Evolutionary conservation across 805 yeast genomes (phyloP).

Genomic region (Saturnispora serradocipensis): DNA sequence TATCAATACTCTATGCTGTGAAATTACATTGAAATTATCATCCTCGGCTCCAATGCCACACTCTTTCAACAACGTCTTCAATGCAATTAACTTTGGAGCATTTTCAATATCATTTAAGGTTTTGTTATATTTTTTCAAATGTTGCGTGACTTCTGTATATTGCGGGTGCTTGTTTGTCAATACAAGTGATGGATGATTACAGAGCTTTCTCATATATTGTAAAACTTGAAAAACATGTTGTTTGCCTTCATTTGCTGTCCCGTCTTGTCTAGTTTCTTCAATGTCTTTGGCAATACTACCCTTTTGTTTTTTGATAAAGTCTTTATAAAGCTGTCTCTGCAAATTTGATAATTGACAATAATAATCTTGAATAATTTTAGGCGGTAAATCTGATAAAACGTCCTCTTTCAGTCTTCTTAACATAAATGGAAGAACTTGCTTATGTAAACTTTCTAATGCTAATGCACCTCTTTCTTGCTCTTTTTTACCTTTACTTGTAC

Average conservation of each 20-base stretch:
- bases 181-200: slow-evolving; percentile 94
- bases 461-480: slow-evolving; percentile 97
- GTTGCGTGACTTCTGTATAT: slow-evolving; percentile 53
- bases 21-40: slow-evolving; percentile 47
- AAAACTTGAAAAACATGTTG: slow-evolving; percentile 96
- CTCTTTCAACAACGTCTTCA: slow-evolving; percentile 70
- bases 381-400: slow-evolving; percentile 91
- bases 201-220: slow-evolving; percentile 92
- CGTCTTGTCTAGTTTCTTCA: slow-evolving; percentile 24
- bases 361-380: slow-evolving; percentile 96
- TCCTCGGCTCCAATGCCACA: slow-evolving; percentile 73
- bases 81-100: slow-evolving; percentile 83
- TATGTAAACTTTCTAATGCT: slow-evolving; percentile 91
- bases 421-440: slow-evolving; percentile 94
- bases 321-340: slow-evolving; percentile 80
- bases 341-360: slow-evolving; percentile 91
- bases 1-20: slow-evolving; percentile 90
- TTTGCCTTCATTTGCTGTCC: slow-evolving; percentile 36
- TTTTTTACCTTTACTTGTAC: slow-evolving; percentile 81
- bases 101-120: slow-evolving; percentile 65
- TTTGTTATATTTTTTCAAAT: slow-evolving; percentile 48
- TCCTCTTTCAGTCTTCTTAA: slow-evolving; percentile 93
- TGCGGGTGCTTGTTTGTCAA: slow-evolving; percentile 78
- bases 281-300: slow-evolving; percentile 58
- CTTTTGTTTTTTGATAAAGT: slow-evolving; percentile 82